Percentiles rank a stretch among this genome's conserved stretches.
Evolutionary conservation across 2,329 filamentous ascomycete genomes (phyloP).

Genomic region (Colletotrichum paranaense): DNA sequence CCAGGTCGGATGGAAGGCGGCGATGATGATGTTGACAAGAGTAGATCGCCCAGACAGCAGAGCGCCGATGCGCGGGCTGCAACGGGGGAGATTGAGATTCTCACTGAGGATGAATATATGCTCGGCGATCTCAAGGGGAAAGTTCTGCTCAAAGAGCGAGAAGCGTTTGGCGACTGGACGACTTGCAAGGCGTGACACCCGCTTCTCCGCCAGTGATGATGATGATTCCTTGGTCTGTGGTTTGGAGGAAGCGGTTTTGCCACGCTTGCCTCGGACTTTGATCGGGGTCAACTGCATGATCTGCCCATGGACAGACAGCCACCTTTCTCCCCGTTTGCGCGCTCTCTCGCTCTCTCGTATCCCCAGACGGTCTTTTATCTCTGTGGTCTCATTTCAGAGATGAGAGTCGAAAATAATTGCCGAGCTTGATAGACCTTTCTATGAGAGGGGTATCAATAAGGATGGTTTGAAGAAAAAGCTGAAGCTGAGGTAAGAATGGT

Average conservation of each 20-base stretch:
- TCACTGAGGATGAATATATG: slow-evolving; percentile 61
- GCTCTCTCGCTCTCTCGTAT: not conserved
- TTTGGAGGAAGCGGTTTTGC: slow-evolving; percentile 35
- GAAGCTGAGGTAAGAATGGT: slow-evolving; percentile 20
- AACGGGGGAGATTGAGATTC: slow-evolving; percentile 59
- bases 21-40: slow-evolving; percentile 49
- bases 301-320: not conserved
- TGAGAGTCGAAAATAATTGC: not conserved
- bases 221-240: not conserved
- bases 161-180: slow-evolving; percentile 16
- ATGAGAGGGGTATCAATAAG: not conserved
- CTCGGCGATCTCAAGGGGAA: slow-evolving; percentile 66
- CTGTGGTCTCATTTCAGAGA: not conserved
- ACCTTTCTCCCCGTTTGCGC: not conserved
- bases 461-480: slow-evolving; percentile 11
- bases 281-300: slow-evolving; percentile 62
- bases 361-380: slow-evolving; percentile 5
- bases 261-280: slow-evolving; percentile 59
- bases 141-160: slow-evolving; percentile 43
- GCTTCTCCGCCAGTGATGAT: not conserved
- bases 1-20: slow-evolving; percentile 52
- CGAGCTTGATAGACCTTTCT: slow-evolving; percentile 1
- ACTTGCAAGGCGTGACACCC: slow-evolving; percentile 3
- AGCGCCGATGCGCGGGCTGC: slow-evolving; percentile 56
- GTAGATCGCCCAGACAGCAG: slow-evolving; percentile 57